Base-by-base conservation (phyloP, 139 green algal species). In the Choricystis sp. region DNA sequence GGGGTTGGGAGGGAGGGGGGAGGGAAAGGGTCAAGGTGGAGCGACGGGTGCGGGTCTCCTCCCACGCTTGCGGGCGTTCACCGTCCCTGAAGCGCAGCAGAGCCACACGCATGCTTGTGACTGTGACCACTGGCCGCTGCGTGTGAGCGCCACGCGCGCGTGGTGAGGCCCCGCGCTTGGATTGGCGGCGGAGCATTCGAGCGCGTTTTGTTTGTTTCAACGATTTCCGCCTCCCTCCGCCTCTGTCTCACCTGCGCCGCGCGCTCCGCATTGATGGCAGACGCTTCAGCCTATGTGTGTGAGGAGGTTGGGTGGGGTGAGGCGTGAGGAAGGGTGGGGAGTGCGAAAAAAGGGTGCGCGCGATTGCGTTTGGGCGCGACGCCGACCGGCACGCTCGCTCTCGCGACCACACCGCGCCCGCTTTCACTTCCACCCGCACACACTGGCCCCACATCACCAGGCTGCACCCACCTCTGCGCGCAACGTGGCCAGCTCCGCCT, bases 251-350 rank as follows among this genome's bases (percentile, higher is more conserved):
- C 76, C 73, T 73, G 66, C 20, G 30, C 65, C 1, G 71, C 62
- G 52, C 79, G 77, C 68, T 83, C 77, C 21, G 66, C 61, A 29
- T 67, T 71, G 57, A 83, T 76, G 20, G 64, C 57, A 2, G 65
- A 49, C 27, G 77, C 74, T 26, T 81, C 74, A 21, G 67, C 26
- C 72, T 78, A 60, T 57, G 29, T 52, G 26, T 26, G 60, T 9
- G 40, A 52, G 40, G 40, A 52, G 40, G 40, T 52, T 52, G 40
- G 9, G 40, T 52, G 40, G 40, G 9, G 40, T n/a, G n/a, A n/a
- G n/a, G n/a, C n/a, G n/a, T n/a, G 16, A 52, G 40, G 16, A 52
- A 16, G 9, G 16, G 40, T 9, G 16, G 40, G 9, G 9, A 16
- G 9, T 21, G 9, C 40, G 40, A 52, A 52, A 52, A 52, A 52